Evolutionary conservation across 208 protist genomes (phyloP), one percentile per base, ranked within the genome.

Genomic region (Acanthamoeba royreba): DNA sequence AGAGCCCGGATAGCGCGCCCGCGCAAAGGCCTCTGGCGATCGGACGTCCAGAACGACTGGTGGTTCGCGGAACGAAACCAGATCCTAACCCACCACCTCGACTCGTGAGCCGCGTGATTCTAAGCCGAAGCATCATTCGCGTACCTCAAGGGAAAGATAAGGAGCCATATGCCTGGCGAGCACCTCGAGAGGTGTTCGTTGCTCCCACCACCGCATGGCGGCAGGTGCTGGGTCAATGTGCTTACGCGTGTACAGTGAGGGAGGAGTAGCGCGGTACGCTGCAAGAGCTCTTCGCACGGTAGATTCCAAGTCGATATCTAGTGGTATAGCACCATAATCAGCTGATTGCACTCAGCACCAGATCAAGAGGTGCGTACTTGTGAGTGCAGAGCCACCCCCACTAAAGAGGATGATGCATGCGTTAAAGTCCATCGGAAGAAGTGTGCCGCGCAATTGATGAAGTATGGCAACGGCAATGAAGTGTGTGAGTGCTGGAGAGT

Each of bases 401-500:
- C 46, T 43, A 38, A 97, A 96, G 40, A 95, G 79, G 7, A 96
- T 77, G 43, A 97, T 97, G 47, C 95, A 96, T 28, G 43, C 81
- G 35, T 97, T 95, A 25, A 97, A 96, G 74, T 94, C 92, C 11
- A 88, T 52, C 19, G 89, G 33, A 1, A 98, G 45, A 17, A 98
- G 87, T 13, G 35, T 47, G 11, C 40, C 8, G 47, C 93, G 83
- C 38, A 98, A 69, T 72, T 98, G 97, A 25, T 45, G 66, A 4
- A 98, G 77, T 22, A 98, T 96, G 7, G 94, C 97, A 13, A 97
- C 58, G 8, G 96, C 97, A 52, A 98, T 79, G 63, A 95, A 96
- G 31, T 96, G 74, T 31, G 95, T 77, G 22, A 98, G 85, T 15
- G 95, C 81, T 3, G 85, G 46, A n/a, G 94, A 86, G 42, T 96